Evolutionary conservation across 192 early-diverging fungal species (phyloP), one percentile per base, ranked within the genome.

Genomic region (Backusella circina): DNA sequence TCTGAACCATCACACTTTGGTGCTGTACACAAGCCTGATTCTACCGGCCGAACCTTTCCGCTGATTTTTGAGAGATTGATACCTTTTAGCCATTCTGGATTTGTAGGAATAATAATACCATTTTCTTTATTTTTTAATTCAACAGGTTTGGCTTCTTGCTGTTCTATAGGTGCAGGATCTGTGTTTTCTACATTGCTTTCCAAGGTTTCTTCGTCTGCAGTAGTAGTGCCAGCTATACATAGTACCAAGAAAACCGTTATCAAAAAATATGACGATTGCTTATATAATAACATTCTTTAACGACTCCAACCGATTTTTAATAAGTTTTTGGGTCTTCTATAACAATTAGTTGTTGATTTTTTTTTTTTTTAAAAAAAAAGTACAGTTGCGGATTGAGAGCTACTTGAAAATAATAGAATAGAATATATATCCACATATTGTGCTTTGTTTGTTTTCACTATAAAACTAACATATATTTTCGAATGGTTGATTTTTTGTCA

Each of bases 1-100:
- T 81, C 79, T 21, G 75, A 36, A 12, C 79, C 79, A 57, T 81
- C 79, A 38, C 79, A 81, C 23, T 69, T 70, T 13, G 79, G 47
- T 9, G 77, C 50, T 31, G 41, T 41, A 64, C 79, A 81, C 16
- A 72, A 10, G 21, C 79, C 79, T 23, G 72, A 74, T 13, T 76
- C 79, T 23, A 81, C 68, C 30, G 75, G 65, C 2, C 79, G 79
- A 28, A 73, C 18, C n/a, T 61, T 54, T 10, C 41, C 2, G 16
- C 35, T n/a, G 15, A 70, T 67, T 1, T 64, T 57, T 35, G 44
- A 26, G 10, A 30, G 26, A 21, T 70, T 41, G 39, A 70, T 47
- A 70, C 41, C 69, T 31, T 70, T n/a, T 31, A 70, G 28, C 69
- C 69, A 70, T 23, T 41, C 37, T 26, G 39, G 21, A 31, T 70